Evolutionary conservation across 345 rosid genomes (phyloP).

Genomic region (Cardamine occulta): DNA sequence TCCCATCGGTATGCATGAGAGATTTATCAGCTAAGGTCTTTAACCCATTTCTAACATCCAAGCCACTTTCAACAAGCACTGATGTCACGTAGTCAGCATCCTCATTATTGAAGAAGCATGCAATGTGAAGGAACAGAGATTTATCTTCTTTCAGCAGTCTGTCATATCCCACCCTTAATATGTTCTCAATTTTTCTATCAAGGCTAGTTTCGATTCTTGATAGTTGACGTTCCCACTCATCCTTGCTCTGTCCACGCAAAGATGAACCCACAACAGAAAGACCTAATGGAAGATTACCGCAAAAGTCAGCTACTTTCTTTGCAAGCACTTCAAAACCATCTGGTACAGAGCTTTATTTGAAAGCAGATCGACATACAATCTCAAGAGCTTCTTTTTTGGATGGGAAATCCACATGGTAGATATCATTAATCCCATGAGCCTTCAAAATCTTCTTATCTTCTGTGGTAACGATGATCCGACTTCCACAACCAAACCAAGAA

Average conservation of each 20-base stretch:
- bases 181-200: background rate
- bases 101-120: slow-evolving; percentile 27
- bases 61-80: background rate
- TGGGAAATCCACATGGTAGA: background rate
- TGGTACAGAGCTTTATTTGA: background rate
- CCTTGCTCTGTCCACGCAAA: background rate
- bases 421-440: no score
- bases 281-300: slow-evolving; percentile 38
- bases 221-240: no score
- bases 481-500: slow-evolving; percentile 1
- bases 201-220: background rate
- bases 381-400: background rate
- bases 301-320: background rate
- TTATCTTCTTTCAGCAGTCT: slow-evolving; percentile 1
- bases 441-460: no score
- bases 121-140: slow-evolving; percentile 39
- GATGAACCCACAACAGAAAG: slow-evolving; percentile 39
- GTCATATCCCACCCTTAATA: slow-evolving; percentile 36
- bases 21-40: background rate
- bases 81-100: fast-evolving
- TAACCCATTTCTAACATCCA: background rate
- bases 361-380: slow-evolving; percentile 21
- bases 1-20: background rate
- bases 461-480: slow-evolving; percentile 47
- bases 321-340: slow-evolving; percentile 9